Evolutionary conservation across 208 protist genomes (phyloP), one percentile per base, ranked within the genome.

Genomic region (Crithidia bombi): DNA sequence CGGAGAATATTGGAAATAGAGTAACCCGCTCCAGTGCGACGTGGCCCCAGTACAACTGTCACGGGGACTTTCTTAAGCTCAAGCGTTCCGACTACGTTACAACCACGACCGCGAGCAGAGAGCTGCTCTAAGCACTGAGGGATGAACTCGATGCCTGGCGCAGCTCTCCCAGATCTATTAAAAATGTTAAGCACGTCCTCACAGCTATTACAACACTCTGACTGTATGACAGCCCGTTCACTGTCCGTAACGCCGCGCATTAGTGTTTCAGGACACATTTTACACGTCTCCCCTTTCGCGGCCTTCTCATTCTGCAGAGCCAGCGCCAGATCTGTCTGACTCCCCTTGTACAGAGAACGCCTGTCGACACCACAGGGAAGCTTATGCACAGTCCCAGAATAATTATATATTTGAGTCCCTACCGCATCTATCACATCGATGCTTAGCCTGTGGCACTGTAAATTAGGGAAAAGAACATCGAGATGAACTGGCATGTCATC

Each of bases 11-110:
- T 78, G 0, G 47, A 41, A 1, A 87, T 56, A 12, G 35, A 52
- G 68, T 89, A 92, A 28, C 12, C 43, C 3, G 50, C 14, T 6
- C 66, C 28, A 14, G 52, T 65, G 17, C 69, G 66, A 17, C 80
- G 83, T 17, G 92, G 91, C 21, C 82, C 69, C 57, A 98, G 84
- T 10, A 94, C 69, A 44, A 98, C 73, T 10, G 82, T 86, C 15
- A 91, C 93, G 59, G 64, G 76, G 0, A 96, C 83, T 64, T 97
- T 98, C 61, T 88, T 93, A 21, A 96, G 49, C 15, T 87, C 67
- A 15, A 97, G 65, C 3, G 65, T 68, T 2, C 92, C 94, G n/a
- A 79, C 50, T 6, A 94, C 72, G 46, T 90, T 89, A 69, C 92
- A 98, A 3, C 92, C 91, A 4, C 73, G 86, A 44, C 86, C 80